Percentiles rank a stretch among this genome's conserved stretches.
Evolutionary conservation across 2,329 filamentous ascomycete species (phyloP).

Genomic region (Stagonosporopsis rhizophila): DNA sequence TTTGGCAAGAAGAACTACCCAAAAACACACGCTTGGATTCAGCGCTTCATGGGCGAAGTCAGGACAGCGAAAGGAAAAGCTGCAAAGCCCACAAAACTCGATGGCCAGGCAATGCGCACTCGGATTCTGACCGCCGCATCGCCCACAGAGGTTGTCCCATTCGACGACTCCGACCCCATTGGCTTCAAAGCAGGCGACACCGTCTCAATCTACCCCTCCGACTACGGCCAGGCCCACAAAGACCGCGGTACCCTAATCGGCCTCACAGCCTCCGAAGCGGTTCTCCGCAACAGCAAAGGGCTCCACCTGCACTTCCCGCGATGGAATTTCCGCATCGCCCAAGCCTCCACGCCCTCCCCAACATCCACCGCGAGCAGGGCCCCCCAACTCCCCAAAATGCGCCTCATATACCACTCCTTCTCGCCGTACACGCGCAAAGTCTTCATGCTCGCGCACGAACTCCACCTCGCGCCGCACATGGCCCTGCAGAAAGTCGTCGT

Average conservation of each 20-base stretch:
- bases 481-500: constrained; percentile 41
- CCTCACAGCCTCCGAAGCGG: constrained; percentile 37
- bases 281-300: constrained; percentile 35
- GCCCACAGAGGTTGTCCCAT: constrained; percentile 54
- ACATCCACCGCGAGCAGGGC: background rate
- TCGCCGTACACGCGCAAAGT: constrained; percentile 41
- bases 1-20: constrained; percentile 65
- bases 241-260: constrained; percentile 38
- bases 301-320: constrained; percentile 49
- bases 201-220: constrained; percentile 54
- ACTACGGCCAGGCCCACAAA: constrained; percentile 42
- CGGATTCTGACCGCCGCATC: constrained; percentile 54
- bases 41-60: constrained; percentile 63
- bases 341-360: background rate
- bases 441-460: constrained; percentile 39
- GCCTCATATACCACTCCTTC: constrained; percentile 40
- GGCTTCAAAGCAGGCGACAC: constrained; percentile 61
- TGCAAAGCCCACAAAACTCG: constrained; percentile 53
- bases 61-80: constrained; percentile 49
- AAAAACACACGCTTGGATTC: constrained; percentile 69
- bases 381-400: constrained; percentile 31
- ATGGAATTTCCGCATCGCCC: constrained; percentile 47
- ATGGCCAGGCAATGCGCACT: constrained; percentile 45
- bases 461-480: constrained; percentile 32
- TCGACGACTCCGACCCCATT: constrained; percentile 61